Evolutionary conservation across 352 stramenopile species (phyloP).

Genomic region (Albugo candida): DNA sequence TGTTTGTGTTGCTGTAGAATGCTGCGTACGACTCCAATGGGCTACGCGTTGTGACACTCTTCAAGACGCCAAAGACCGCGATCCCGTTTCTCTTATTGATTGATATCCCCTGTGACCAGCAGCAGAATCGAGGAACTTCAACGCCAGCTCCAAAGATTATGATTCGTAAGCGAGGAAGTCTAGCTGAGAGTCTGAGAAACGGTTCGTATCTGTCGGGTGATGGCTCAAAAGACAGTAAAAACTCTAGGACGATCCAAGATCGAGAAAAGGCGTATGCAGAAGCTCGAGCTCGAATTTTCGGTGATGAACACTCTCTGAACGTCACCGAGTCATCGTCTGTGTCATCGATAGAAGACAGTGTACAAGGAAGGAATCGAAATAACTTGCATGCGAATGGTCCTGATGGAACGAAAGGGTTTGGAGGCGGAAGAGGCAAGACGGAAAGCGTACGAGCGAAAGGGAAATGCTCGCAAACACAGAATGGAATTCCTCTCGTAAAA

Average conservation of each 20-base stretch:
- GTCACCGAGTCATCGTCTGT: slow-evolving; percentile 12
- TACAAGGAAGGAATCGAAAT: neutral
- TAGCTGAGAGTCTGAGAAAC: neutral
- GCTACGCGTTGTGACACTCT: slow-evolving; percentile 70
- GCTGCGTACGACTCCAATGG: slow-evolving; percentile 34
- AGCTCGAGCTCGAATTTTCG: slow-evolving; percentile 88
- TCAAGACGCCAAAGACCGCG: slow-evolving; percentile 61
- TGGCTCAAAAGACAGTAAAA: slow-evolving; percentile 24
- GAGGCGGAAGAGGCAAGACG: slow-evolving; percentile 1
- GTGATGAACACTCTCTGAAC: slow-evolving; percentile 19
- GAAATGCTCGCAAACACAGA: neutral
- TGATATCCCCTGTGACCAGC: slow-evolving; percentile 53
- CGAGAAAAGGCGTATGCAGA: slow-evolving; percentile 88
- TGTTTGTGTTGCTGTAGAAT: too few species aligned
- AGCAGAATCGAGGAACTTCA: slow-evolving; percentile 39
- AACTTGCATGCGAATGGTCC: slow-evolving; percentile 9
- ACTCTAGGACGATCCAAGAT: slow-evolving; percentile 72
- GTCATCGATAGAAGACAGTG: slow-evolving; percentile 8
- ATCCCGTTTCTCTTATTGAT: slow-evolving; percentile 76
- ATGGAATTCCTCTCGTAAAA: neutral
- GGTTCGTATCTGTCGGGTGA: slow-evolving; percentile 9
- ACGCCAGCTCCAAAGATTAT: slow-evolving; percentile 83
- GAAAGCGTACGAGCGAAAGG: neutral
- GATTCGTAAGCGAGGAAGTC: slow-evolving; percentile 56
- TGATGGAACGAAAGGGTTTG: slow-evolving; percentile 1